Evolutionary conservation across 1,284 basidiomycete species (phyloP).

Genomic region (Apiotrichum akiyoshidainum): DNA sequence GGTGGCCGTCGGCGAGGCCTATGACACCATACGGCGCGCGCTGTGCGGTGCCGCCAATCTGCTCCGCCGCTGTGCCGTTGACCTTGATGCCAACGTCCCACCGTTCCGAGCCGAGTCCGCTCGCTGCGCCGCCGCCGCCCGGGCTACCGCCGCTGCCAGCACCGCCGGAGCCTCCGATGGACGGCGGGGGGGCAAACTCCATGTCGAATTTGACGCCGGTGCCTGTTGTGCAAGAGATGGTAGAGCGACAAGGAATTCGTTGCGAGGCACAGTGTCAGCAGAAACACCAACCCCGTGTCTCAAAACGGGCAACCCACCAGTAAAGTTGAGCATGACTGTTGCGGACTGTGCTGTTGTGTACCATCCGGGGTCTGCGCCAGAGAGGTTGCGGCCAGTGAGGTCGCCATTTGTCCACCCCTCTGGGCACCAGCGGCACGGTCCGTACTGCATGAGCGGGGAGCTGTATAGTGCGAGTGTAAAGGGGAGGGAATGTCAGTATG

Average conservation of each 20-base stretch:
- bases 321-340: constrained; percentile 26
- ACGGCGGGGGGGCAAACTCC: neutral
- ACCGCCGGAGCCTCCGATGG: neutral
- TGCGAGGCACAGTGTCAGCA: too few relatives aligned
- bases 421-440: constrained; percentile 33
- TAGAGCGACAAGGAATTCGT: too few relatives aligned
- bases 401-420: constrained; percentile 1
- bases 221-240: neutral
- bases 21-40: constrained; percentile 10
- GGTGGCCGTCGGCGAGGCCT: constrained; percentile 23
- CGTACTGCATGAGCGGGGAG: constrained; percentile 32
- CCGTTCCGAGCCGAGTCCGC: neutral
- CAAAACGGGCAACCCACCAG: constrained; percentile 21
- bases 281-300: too few relatives aligned
- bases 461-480: constrained; percentile 13
- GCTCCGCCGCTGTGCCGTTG: constrained; percentile 14
- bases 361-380: constrained; percentile 25
- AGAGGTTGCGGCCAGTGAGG: constrained; percentile 9
- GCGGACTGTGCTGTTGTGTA: constrained; percentile 12
- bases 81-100: constrained; percentile 16
- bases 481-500: neutral
- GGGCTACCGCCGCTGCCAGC: too few relatives aligned
- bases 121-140: neutral
- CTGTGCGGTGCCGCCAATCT: constrained; percentile 1
- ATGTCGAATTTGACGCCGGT: constrained; percentile 7